Evolutionary conservation across 306 rosid species (phyloP).

Genomic region (Hippophae gyantsensis): DNA sequence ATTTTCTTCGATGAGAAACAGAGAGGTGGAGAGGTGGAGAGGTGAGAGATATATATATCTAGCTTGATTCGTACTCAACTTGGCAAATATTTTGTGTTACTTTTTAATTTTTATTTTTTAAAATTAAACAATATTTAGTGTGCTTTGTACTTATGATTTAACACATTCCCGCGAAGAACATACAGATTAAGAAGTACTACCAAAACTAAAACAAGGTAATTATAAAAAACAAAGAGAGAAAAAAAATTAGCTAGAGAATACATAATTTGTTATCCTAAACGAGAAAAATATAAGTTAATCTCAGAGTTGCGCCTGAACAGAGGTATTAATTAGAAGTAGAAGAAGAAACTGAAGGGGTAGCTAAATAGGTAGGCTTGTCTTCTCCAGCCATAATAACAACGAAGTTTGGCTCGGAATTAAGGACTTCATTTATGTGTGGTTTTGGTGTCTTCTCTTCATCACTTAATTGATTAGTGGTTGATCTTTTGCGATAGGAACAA

Average conservation of each 20-base stretch:
- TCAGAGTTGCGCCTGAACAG: neutral
- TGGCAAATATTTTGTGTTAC: too few species aligned
- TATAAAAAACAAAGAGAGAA: neutral
- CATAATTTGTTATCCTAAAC: too few species aligned
- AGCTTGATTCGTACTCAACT: too few species aligned
- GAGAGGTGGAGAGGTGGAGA: too few species aligned
- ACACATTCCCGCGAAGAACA: neutral
- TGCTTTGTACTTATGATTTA: too few species aligned
- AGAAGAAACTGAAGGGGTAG: slow-evolving; percentile 17
- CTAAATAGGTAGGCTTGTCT: slow-evolving; percentile 33
- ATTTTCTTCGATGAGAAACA: too few species aligned
- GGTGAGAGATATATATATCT: too few species aligned
- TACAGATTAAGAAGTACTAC: neutral
- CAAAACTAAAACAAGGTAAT: neutral
- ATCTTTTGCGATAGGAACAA: slow-evolving; percentile 42
- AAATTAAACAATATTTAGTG: too few species aligned
- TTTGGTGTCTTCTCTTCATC: slow-evolving; percentile 14
- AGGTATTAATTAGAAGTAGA: neutral
- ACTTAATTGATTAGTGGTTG: slow-evolving; percentile 5
- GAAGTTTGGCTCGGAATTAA: slow-evolving; percentile 23
- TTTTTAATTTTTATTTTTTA: too few species aligned
- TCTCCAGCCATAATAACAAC: slow-evolving; percentile 53
- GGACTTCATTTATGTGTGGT: neutral
- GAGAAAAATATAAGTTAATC: too few species aligned
- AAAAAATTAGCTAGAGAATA: too few species aligned